A percentile compares a stretch with the other conserved stretches of the same genome.
Evolutionary conservation across 169 alveolate species (phyloP).

Genomic region (Babesia caballi): DNA sequence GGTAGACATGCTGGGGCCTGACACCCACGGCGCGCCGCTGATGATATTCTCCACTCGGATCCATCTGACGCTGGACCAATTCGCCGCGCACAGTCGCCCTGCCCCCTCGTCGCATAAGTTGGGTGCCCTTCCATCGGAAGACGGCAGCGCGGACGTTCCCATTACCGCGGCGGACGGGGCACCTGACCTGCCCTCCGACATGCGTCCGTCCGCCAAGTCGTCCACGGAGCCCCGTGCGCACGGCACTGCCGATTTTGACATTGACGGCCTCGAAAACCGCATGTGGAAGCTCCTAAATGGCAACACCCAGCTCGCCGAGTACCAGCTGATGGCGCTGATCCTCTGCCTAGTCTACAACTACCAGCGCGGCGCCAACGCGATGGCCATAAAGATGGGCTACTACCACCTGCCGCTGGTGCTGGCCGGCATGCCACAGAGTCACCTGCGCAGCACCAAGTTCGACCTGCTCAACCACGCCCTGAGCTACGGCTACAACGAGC

Average conservation of each 20-base stretch:
- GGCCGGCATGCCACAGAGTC: slow-evolving; percentile 27
- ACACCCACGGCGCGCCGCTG: background rate
- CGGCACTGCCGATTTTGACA: background rate
- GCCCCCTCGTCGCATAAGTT: background rate
- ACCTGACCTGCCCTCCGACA: background rate
- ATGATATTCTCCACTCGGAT: slow-evolving; percentile 24
- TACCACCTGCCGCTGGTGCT: slow-evolving; percentile 58
- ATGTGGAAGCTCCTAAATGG: slow-evolving; percentile 53
- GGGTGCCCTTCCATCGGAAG: no score
- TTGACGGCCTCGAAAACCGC: slow-evolving; percentile 15
- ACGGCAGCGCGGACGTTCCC: background rate
- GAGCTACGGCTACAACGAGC: slow-evolving; percentile 64
- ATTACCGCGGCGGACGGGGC: background rate
- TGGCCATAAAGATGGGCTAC: slow-evolving; percentile 62
- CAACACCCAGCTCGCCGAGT: slow-evolving; percentile 33
- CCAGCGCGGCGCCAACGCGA: slow-evolving; percentile 55
- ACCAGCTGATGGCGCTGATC: slow-evolving; percentile 45
- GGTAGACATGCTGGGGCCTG: slow-evolving; percentile 26
- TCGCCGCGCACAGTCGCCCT: background rate
- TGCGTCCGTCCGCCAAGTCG: background rate
- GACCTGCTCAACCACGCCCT: slow-evolving; percentile 47
- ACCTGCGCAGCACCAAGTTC: slow-evolving; percentile 10
- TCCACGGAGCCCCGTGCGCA: background rate
- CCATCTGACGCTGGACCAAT: slow-evolving; percentile 27
- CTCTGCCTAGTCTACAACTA: slow-evolving; percentile 50